Conservation (phyloP, 2,329 filamentous ascomycete species). For the Aspergillus pseudonomiae region DNA sequence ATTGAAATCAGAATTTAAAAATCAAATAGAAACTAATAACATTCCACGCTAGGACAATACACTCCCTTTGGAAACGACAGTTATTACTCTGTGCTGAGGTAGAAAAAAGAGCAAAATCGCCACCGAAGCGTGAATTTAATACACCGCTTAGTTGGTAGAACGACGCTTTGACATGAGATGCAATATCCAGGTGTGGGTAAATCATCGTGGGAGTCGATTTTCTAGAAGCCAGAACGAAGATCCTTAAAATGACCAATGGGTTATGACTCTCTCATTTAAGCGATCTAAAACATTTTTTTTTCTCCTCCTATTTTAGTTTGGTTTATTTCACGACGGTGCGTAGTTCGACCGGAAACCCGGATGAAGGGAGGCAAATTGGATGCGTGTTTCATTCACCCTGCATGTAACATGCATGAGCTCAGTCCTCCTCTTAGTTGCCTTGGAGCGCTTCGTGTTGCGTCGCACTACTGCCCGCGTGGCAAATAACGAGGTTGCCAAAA, state of each 20-base stretch:
- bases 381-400: conserved; percentile 2
- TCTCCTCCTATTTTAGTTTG: neutral
- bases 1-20: neutral
- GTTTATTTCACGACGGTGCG: neutral
- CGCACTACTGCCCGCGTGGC: conserved; percentile 1
- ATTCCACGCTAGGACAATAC: neutral
- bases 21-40: neutral
- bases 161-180: neutral
- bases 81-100: neutral
- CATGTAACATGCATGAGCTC: neutral
- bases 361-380: neutral
- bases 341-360: neutral
- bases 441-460: neutral
- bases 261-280: neutral
- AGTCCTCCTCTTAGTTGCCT: neutral
- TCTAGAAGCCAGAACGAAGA: neutral
- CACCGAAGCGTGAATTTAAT: neutral
- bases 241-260: neutral
- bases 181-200: neutral
- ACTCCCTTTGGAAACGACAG: neutral
- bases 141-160: neutral
- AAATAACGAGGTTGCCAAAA: neutral
- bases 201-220: neutral
- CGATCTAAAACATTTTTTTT: neutral
- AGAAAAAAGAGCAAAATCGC: neutral